Base-by-base conservation (phyloP, 1,284 basidiomycete genomes). In the Hypsizygus ulmarius region DNA sequence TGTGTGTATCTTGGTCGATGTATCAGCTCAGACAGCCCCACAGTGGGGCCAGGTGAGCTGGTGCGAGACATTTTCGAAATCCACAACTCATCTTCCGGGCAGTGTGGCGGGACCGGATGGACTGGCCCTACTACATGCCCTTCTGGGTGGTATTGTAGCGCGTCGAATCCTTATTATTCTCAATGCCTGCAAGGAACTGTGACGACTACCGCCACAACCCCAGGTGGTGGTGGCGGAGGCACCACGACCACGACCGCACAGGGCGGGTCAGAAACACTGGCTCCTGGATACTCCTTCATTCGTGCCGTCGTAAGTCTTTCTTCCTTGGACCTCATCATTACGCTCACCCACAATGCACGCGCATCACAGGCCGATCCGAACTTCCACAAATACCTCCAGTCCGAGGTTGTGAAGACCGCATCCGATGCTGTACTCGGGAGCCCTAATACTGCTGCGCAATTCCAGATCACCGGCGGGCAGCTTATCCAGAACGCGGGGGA, bases 341-440 rank as follows among this genome's bases (percentile, higher is more conserved):
- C 7, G 21, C 21, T 25, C 7, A 25, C 21, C 21, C 21, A 25
- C 21, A 25, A 25, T 7, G 21, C 21, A 25, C 7, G n/a, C 10
- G 33, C 15, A 28, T 5, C 32, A 12, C 15, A 79, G 74, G 77
- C 74, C 64, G 78, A 74, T 51, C 81, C 81, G 12, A 79, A 82
- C 64, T 83, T 82, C 74, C 81, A 82, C 63, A 71, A 82, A 56
- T 83, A 84, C 64, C 74, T 84, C 38, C 75, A 74, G 45, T 79
- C 79, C 15, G 69, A 77, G 54, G 66, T 68, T 0, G 58, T 64
- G 18, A 66, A 66, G 53, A 74, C 68, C n/a, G 68, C 70, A 2
- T 70, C 71, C 0, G 65, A 72, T 28, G 80, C 79, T 8, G 74
- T 81, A 35, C 71, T 81, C 39, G 78, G 78, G 12, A 68, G 70